Percentiles rank a stretch among this genome's conserved stretches.
Evolutionary conservation across 257 asterid genomes (phyloP).

Genomic region (Plantago elongata): DNA sequence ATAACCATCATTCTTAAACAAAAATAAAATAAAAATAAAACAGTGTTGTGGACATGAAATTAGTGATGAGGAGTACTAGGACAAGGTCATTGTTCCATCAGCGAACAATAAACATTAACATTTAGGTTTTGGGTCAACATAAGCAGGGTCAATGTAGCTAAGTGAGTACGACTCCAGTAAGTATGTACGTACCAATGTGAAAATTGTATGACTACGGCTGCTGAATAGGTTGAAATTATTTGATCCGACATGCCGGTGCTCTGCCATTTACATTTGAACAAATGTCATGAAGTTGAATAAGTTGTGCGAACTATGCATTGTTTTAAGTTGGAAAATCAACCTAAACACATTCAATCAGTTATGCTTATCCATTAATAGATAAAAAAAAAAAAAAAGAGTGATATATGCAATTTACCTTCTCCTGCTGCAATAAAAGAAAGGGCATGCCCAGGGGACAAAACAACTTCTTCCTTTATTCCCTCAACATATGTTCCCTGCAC

Average conservation of each 20-base stretch:
- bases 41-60: no score
- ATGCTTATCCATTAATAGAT: no score
- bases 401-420: slow-evolving; percentile 50
- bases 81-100: no score
- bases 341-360: no score
- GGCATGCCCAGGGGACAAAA: slow-evolving; percentile 97
- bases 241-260: slow-evolving; percentile 99
- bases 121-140: no score
- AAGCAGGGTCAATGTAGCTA: neutral
- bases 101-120: no score
- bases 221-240: slow-evolving; percentile 95
- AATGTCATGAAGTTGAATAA: slow-evolving; percentile 18
- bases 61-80: no score
- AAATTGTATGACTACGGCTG: slow-evolving; percentile 99
- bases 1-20: no score
- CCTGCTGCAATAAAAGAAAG: slow-evolving; percentile 99
- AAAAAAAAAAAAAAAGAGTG: no score
- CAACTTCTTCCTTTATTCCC: slow-evolving; percentile 98
- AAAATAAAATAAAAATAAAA: no score
- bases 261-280: slow-evolving; percentile 49
- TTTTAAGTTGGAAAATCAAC: no score
- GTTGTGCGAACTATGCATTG: no score
- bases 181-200: slow-evolving; percentile 69
- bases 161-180: slow-evolving; percentile 8
- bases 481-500: slow-evolving; percentile 95